Evolutionary conservation across 2,329 filamentous ascomycete species (phyloP).

Genomic region (Albifimbria verrucaria): DNA sequence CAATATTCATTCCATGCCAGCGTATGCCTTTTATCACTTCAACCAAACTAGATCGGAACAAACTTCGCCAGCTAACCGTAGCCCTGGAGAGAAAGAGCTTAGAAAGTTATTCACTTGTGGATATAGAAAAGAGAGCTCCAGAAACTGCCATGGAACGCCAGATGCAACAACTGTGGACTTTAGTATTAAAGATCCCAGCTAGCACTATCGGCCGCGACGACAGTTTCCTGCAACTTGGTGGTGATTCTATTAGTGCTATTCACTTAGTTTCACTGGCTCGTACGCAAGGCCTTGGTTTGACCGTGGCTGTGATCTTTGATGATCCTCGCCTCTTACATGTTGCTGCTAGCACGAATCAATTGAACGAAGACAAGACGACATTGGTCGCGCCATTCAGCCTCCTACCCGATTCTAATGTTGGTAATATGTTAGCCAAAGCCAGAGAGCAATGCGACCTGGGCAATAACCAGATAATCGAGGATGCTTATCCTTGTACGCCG

Average conservation of each 20-base stretch:
- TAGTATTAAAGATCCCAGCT: not conserved
- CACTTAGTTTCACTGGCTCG: conserved; percentile 7
- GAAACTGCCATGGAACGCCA: conserved; percentile 3
- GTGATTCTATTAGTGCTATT: conserved; percentile 23
- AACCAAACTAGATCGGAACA: conserved; percentile 13
- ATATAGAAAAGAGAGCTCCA: not conserved
- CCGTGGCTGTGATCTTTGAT: conserved; percentile 12
- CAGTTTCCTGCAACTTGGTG: conserved; percentile 23
- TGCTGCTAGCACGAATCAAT: not conserved
- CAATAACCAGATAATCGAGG: too few relatives aligned
- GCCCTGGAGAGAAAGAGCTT: too few relatives aligned
- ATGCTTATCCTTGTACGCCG: conserved; percentile 2
- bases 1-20: conserved; percentile 7
- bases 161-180: conserved; percentile 7
- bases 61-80: too few relatives aligned
- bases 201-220: conserved; percentile 25
- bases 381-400: not conserved
- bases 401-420: too few relatives aligned
- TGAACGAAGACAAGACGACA: not conserved
- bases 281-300: conserved; percentile 2
- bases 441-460: too few relatives aligned
- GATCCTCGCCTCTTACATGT: conserved; percentile 9
- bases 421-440: too few relatives aligned
- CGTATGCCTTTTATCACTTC: conserved; percentile 13
- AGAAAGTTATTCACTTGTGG: not conserved